Evolutionary conservation across 2,329 filamentous ascomycete genomes (phyloP), one percentile per base, ranked within the genome.

Genomic region (Gaeumannomyces tritici): DNA sequence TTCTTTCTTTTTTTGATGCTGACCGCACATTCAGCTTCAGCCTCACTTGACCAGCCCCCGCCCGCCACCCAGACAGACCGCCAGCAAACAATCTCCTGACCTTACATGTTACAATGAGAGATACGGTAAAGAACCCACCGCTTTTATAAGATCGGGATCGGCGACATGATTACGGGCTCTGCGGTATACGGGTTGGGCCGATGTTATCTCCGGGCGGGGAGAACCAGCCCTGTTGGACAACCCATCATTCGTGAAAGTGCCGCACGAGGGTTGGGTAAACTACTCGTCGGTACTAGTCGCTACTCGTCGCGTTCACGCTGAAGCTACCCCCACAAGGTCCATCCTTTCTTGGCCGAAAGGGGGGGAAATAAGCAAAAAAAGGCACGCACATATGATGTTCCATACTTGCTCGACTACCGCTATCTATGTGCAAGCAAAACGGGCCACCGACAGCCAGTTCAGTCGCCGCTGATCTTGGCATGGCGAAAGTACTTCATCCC

Each of bases 401-500:
- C 35, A 15, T 21, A 42, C 54, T 24, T 27, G 54, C 1, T 5
- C 54, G 9, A 55, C n/a, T 55, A 55, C 31, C 31, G 26, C 11
- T 56, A 28, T 12, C 28, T 18, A 28, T 15, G 12, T 27, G 24
- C 12, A 28, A 15, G 56, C 28, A 29, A 33, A 31, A n/a, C 18
- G 15, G 27, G 55, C 21, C 26, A 62, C 18, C 42, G n/a, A 51
- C 21, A 9, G 42, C 5, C 6, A 1, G 11, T 11, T 76, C 68
- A 90, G 71, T 86, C 83, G 35, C 82, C 82, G 63, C 79, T 84
- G 64, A 98, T 96, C 78, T 96, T 96, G 42, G 95, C 93, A 79
- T 99, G 95, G 68, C 93, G 87, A 72, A 99, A 99, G 75, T 98
- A 98, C 74, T 99, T 99, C 93, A 99, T 98, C 28, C 95, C 95